Evolutionary conservation across 1,284 basidiomycete genomes (phyloP), one percentile per base, ranked within the genome.

Genomic region (Malassezia japonica): DNA sequence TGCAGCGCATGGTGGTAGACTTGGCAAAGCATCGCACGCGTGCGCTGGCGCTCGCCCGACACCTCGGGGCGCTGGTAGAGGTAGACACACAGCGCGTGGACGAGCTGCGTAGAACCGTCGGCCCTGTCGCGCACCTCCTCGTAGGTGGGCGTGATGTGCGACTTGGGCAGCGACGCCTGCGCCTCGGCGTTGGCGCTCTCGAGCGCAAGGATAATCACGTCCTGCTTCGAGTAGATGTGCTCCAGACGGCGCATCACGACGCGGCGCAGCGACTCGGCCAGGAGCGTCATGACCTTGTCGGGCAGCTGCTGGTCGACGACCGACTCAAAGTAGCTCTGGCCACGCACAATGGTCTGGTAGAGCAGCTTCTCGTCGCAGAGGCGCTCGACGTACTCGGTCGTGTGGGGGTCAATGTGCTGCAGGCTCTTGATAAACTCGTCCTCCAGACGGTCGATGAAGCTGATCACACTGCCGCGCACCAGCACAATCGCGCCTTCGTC

Each of bases 341-440:
- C 83, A 52, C 86, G 84, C 74, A 86, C 87, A 62, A 98, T 91
- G 28, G 88, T 89, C 72, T 82, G 81, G 76, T 98, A 99, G 28
- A 98, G 80, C 29, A 84, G 83, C 69, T 91, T 87, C 77, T 98
- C 94, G 74, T 96, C 90, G 28, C 59, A 41, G 18, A 72, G 60
- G 20, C 76, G 89, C 86, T 95, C 92, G 48, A 99, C 86, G 74
- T 99, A 99, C 75, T 99, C 94, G 43, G 87, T 87, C 4, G 94
- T 89, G 74, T 98, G 94, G 13, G 94, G 92, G 72, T 99, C 94
- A 62, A 95, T 91, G 74, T 96, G 89, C 79, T 98, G 94, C 46
- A 99, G 77, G 68, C 88, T 92, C 75, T 87, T 88, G 45, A 89
- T 96, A 75, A 99, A 98, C 76, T 99, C 94, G 68, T 98, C 94